Evolutionary conservation across 805 yeast species (phyloP).

Genomic region (Starmera amethionina): DNA sequence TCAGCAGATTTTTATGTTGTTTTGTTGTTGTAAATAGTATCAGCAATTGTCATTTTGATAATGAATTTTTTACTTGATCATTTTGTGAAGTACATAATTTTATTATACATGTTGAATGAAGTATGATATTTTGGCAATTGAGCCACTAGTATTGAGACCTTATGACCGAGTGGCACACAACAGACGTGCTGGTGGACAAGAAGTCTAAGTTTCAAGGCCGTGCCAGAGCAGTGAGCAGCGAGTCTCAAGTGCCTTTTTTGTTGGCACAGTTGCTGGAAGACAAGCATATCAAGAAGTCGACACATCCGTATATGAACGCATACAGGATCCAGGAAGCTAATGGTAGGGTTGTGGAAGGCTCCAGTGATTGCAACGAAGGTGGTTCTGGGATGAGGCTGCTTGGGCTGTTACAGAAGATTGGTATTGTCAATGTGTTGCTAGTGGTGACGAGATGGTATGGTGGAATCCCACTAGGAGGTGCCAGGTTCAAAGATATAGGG

Average conservation of each 20-base stretch:
- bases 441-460: constrained; percentile 81
- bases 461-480: constrained; percentile 64
- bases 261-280: constrained; percentile 30
- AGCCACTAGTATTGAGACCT: no score
- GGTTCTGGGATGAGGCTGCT: constrained; percentile 61
- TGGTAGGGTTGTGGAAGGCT: constrained; percentile 32
- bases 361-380: constrained; percentile 60
- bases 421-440: constrained; percentile 44
- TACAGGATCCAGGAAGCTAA: constrained; percentile 39
- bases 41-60: no score
- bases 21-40: no score
- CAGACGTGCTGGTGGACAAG: constrained; percentile 32
- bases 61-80: no score
- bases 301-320: constrained; percentile 69
- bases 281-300: constrained; percentile 43
- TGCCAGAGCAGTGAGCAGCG: constrained; percentile 27
- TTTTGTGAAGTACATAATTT: no score
- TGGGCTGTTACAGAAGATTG: constrained; percentile 39
- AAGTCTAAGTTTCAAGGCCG: constrained; percentile 66
- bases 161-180: constrained; percentile 26
- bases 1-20: no score
- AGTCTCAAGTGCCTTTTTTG: constrained; percentile 33
- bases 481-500: constrained; percentile 59
- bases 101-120: no score
- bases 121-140: no score